These are phyloP conservation scores for Fusarium austroafricanum DNA, from an alignment of 2,329 filamentous ascomycete genomes.

Conservation along the genomic window DNA sequence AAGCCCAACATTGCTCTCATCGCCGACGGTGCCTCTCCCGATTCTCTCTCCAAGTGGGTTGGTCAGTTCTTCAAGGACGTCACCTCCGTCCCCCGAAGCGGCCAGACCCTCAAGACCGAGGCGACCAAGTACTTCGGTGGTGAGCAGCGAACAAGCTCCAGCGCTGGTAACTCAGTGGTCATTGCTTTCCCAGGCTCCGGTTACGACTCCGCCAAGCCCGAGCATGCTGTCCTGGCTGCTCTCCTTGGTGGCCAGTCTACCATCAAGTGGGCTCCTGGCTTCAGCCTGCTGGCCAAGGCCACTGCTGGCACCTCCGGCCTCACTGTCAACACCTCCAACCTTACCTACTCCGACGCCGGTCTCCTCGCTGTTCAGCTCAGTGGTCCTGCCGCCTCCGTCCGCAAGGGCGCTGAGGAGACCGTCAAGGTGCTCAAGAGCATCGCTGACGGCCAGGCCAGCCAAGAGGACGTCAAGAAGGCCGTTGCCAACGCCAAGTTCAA, in stretches of 20 bases:
- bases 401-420: slow-evolving; percentile 78
- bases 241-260: slow-evolving; percentile 89
- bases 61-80: slow-evolving; percentile 88
- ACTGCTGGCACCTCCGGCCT: slow-evolving; percentile 74
- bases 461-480: slow-evolving; percentile 92
- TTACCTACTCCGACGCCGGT: slow-evolving; percentile 92
- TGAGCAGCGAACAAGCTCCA: slow-evolving; percentile 87
- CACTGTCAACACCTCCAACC: slow-evolving; percentile 78
- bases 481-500: slow-evolving; percentile 94
- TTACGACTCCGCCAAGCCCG: slow-evolving; percentile 85
- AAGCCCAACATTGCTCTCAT: slow-evolving; percentile 94
- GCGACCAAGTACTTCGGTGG: slow-evolving; percentile 92
- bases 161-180: slow-evolving; percentile 82
- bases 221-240: slow-evolving; percentile 86
- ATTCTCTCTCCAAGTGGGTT: slow-evolving; percentile 87
- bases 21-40: slow-evolving; percentile 84
- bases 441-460: slow-evolving; percentile 77
- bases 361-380: slow-evolving; percentile 85
- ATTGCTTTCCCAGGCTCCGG: slow-evolving; percentile 94
- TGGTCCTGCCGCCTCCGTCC: slow-evolving; percentile 79
- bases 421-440: slow-evolving; percentile 87
- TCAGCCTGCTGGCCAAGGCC: slow-evolving; percentile 88
- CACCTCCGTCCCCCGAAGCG: slow-evolving; percentile 64
- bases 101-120: slow-evolving; percentile 66
- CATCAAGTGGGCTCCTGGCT: slow-evolving; percentile 96